Base-by-base conservation (phyloP, 179 eudicot species). In the Actinidia polygama region DNA sequence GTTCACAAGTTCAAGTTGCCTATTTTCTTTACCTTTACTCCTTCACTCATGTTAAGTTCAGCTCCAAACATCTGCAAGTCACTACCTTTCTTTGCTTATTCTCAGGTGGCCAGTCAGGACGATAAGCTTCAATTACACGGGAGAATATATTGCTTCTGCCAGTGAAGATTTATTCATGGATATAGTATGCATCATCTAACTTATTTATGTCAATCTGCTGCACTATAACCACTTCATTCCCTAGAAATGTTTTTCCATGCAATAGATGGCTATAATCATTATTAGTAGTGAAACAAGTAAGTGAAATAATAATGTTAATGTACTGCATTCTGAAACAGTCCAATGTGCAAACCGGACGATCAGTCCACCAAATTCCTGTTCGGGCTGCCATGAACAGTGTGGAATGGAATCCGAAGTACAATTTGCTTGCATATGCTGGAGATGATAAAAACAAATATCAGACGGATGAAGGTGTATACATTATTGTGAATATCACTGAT, bases 351-450 rank as follows among this genome's bases (percentile, higher is more conserved):
- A 93, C 92, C 78, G 99, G 99, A 73, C 87, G 97, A 47, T 90
- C 99, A 30, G 92, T 92, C 75, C 98, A 96, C 85, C 99, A 96
- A 82, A 96, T 96, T 77, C 96, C 99, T 66, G 94, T 97, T 82
- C 92, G 97, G 15, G 99, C 99, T 63, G 99, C 99, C 46, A 96
- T 94, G 99, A 96, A 96, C 77, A 96, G 99, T 61, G 99, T 96
- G 51, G 97, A 96, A 81, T 96, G 99, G 99, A 96, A 96, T 85
- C 99, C 99, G 10, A 94, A 92, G 71, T 85, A 85, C 86, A 94
- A 94, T 81, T 85, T 96, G 87, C 97, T 96, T 85, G 99, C 98
- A 58, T 96, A 92, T 83, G 99, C 99, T 74, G 99, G 99, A 77
- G 99, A 96, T 85, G 99, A 96, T 84, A 96, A 96, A 86, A 94